Evolutionary conservation across 306 rosid species (phyloP).

Genomic region (Cucumis hystrix): DNA sequence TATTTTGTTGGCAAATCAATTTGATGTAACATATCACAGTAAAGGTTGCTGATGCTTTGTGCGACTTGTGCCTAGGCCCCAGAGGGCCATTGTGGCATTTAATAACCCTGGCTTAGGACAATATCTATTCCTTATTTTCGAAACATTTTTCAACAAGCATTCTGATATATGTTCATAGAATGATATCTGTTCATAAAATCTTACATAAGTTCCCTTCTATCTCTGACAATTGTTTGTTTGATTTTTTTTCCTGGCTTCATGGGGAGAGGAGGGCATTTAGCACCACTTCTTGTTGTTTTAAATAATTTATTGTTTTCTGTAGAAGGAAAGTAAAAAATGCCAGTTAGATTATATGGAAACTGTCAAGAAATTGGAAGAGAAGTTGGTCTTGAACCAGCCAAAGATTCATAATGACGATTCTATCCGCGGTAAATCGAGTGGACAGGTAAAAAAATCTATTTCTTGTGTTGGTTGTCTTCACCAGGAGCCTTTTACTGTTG

Average conservation of each 20-base stretch:
- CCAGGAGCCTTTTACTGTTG: not conserved
- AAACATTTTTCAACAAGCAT: not conserved
- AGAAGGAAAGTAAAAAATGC: conserved; percentile 85
- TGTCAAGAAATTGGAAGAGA: conserved; percentile 90
- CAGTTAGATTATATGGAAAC: conserved; percentile 96
- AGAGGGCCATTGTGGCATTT: too few species aligned
- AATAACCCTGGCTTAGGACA: not conserved
- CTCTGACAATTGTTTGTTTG: not conserved
- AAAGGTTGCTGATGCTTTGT: not conserved
- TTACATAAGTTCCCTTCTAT: not conserved
- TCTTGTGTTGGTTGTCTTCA: not conserved
- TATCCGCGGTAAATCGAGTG: conserved; percentile 18
- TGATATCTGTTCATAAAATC: not conserved
- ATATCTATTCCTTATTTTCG: not conserved
- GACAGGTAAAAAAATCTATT: conserved; percentile 40
- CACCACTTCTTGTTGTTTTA: not conserved
- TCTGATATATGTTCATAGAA: not conserved
- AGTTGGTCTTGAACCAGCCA: conserved; percentile 69
- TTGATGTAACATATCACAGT: not conserved
- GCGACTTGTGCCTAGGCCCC: not conserved
- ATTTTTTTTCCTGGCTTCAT: not conserved
- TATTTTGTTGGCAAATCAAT: not conserved
- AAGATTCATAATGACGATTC: conserved; percentile 31
- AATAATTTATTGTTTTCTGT: conserved; percentile 17
- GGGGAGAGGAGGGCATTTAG: not conserved